These are phyloP conservation scores for Tilletiopsis washingtonensis DNA, from an alignment of 1,284 basidiomycete genomes.

Conservation along the genomic window DNA sequence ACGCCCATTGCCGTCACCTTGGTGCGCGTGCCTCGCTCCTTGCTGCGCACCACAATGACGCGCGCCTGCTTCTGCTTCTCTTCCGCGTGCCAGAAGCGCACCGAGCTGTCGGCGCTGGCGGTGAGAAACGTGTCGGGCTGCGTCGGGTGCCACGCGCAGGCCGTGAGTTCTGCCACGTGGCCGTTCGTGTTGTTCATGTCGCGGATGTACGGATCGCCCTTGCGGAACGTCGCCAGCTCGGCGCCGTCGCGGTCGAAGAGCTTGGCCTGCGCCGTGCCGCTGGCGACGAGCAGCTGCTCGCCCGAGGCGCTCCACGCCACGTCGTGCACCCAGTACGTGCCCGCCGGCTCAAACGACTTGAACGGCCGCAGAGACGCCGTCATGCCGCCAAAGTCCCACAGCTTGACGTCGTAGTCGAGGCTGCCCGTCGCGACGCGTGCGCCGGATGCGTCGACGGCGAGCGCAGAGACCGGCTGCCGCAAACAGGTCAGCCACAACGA, in stretches of 20 bases:
- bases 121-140: slow-evolving; percentile 78
- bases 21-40: slow-evolving; percentile 87
- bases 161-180: slow-evolving; percentile 82
- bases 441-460: slow-evolving; percentile 85
- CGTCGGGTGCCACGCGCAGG: slow-evolving; percentile 85
- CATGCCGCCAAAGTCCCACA: slow-evolving; percentile 99
- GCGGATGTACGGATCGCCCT: slow-evolving; percentile 94
- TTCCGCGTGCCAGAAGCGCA: slow-evolving; percentile 91
- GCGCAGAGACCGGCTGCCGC: slow-evolving; percentile 70
- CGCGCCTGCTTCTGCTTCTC: slow-evolving; percentile 81
- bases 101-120: slow-evolving; percentile 85
- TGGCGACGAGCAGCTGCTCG: slow-evolving; percentile 51
- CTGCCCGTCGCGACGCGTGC: slow-evolving; percentile 83
- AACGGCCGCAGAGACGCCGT: slow-evolving; percentile 75
- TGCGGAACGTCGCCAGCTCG: slow-evolving; percentile 54
- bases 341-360: slow-evolving; percentile 87
- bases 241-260: slow-evolving; percentile 59
- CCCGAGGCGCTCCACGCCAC: slow-evolving; percentile 20
- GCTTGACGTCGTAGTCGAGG: slow-evolving; percentile 91
- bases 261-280: slow-evolving; percentile 77
- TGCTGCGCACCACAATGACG: slow-evolving; percentile 91
- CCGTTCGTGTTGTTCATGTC: slow-evolving; percentile 97
- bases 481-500: too few relatives aligned
- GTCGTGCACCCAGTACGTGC: slow-evolving; percentile 58
- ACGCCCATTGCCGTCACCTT: slow-evolving; percentile 62